These are phyloP conservation scores for Canavalia ensiformis DNA, from an alignment of 306 rosid genomes.

Conservation along the genomic window DNA sequence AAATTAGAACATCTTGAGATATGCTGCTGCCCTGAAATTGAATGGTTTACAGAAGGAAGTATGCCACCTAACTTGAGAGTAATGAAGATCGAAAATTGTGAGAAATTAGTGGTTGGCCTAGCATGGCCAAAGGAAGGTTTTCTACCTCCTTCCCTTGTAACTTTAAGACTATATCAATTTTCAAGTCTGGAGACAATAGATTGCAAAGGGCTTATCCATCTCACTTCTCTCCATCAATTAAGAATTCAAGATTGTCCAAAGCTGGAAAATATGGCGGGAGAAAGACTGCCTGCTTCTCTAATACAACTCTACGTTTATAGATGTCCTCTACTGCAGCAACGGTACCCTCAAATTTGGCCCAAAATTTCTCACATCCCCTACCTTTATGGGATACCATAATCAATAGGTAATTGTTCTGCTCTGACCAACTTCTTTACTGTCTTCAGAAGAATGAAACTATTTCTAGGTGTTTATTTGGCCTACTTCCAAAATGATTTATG, in stretches of 20 bases:
- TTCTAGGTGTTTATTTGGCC: no score
- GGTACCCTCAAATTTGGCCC: neutral
- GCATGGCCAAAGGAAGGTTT: neutral
- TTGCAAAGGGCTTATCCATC: constrained; percentile 5
- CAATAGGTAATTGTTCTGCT: neutral
- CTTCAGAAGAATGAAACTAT: no score
- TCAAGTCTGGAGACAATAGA: neutral
- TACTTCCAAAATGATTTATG: no score
- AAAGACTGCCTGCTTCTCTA: neutral
- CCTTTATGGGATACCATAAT: neutral
- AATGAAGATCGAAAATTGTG: neutral
- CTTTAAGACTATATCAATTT: neutral
- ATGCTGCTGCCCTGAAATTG: no score
- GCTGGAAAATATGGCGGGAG: neutral
- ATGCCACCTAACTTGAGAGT: neutral
- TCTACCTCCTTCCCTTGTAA: neutral
- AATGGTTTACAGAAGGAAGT: neutral
- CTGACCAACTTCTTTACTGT: no score
- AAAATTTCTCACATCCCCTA: neutral
- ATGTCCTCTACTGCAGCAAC: neutral
- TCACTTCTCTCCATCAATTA: neutral
- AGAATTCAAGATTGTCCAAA: neutral
- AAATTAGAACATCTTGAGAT: no score
- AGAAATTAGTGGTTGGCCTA: neutral
- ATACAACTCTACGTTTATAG: fast-evolving